Conservation (phyloP, 202 grass and related monocot genomes). For the Dendrocalamus latiflorus region DNA sequence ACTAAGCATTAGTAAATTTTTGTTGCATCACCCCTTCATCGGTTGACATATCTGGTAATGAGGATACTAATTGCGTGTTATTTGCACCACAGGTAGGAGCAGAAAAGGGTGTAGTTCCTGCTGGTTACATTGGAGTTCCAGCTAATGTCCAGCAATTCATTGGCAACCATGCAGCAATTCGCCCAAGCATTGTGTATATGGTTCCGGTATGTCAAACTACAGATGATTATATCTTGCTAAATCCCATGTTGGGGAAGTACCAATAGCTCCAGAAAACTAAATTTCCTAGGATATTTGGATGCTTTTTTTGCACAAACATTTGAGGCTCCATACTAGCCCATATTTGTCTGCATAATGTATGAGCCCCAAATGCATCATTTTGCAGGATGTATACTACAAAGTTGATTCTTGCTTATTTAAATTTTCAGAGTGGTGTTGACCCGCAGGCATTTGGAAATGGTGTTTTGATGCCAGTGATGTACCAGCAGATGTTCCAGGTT, state of each 20-base stretch:
- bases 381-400: background rate
- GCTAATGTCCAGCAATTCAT: slow-evolving; percentile 60
- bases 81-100: slow-evolving; percentile 45
- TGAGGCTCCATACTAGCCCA: background rate
- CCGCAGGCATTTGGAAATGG: slow-evolving; percentile 88
- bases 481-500: slow-evolving; percentile 88
- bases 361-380: background rate
- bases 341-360: background rate
- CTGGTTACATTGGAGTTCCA: slow-evolving; percentile 59
- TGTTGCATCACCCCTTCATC: slow-evolving; percentile 15
- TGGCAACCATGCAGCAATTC: slow-evolving; percentile 53
- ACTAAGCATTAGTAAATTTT: slow-evolving; percentile 21
- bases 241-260: background rate
- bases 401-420: slow-evolving; percentile 33
- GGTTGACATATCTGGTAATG: slow-evolving; percentile 4
- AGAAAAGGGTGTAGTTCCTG: slow-evolving; percentile 45
- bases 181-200: slow-evolving; percentile 95
- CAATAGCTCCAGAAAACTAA: background rate
- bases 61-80: slow-evolving; percentile 18
- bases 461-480: slow-evolving; percentile 83
- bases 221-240: too few relatives aligned
- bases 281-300: slow-evolving; percentile 23
- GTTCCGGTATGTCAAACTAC: slow-evolving; percentile 66
- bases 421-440: slow-evolving; percentile 78
- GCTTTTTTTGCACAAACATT: slow-evolving; percentile 18